Evolutionary conservation across 495 filamentous ascomycete genomes (phyloP), one percentile per base, ranked within the genome.

Genomic region (Xylaria sp.): DNA sequence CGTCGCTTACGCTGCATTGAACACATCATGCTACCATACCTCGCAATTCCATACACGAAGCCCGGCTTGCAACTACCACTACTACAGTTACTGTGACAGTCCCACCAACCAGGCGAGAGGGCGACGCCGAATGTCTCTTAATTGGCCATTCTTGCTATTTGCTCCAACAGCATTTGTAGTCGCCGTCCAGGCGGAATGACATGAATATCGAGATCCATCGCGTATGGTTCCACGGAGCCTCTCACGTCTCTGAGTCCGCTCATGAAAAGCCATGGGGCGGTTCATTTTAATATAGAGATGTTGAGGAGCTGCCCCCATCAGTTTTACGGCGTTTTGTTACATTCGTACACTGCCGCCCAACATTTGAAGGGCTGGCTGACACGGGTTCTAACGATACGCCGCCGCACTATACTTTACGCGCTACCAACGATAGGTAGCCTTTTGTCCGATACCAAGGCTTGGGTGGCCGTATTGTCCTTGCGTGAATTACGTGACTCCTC

Each of bases 1-100:
- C 58, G 68, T 62, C 58, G 68, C 68, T 63, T 70, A 70, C 55
- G 33, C 43, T 70, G 46, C 68, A 70, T 70, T 3, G 40, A 53
- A 35, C 58, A 44, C 15, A 6, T 70, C 46, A 63, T 63, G 35
- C 68, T 55, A 55, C 68, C 67, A 63, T 69, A 69, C 57, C 67
- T 29, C 11, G 21, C 35, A 31, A 37, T 17, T n/a, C 40, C 64
- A 26, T 37, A 61, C 41, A 37, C 17, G n/a, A 67, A 67, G 43
- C 8, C 46, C 37, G 64, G 35, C 43, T 52, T 7, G 17, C 26
- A 65, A 53, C 21, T 53, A 15, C 48, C 26, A 41, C 15, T 35
- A 64, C 26, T 35, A 21, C 41, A 35, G 21, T 21, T 33, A 43
- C 37, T 52, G 44, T 29, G 64, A 31, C 64, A 26, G 12, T 62